Evolutionary conservation across 208 protist species (phyloP), one percentile per base, ranked within the genome.

Genomic region (Crithidia brevicula): DNA sequence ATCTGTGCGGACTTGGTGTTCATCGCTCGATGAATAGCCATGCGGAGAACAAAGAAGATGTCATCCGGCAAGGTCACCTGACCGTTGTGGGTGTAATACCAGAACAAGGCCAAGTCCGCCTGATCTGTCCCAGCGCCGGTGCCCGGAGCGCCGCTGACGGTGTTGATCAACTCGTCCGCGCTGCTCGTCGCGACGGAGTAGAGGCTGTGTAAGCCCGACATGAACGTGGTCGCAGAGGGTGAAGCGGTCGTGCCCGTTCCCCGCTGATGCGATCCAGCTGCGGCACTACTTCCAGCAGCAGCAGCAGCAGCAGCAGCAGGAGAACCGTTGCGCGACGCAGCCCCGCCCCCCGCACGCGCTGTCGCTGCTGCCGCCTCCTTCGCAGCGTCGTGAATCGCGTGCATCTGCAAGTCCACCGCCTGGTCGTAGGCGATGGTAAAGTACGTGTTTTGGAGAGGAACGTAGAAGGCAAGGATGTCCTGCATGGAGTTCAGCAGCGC

Each of bases 1-100:
- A 96, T 92, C 53, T 93, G 87, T 20, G 82, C 87, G 1, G 85
- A 92, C 45, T 90, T 89, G 8, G 87, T 96, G 78, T 92, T 85
- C 43, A 91, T 60, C 15, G 87, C 83, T 1, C 90, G 87, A 42
- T 93, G 90, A 2, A 96, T 27, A 8, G 90, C 83, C 43, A 93
- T 83, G 47, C 90, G 90, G 22, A 96, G 57, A 42, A 96, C 86
- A 61, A 89, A 96, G 65, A 96, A 96, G 36, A 93, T 74, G 60
- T 96, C 90, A 34, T 96, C 90, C 0, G 83, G 61, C 25, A 95
- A 66, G 23, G 86, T 91, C 49, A 93, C 77, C 4, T 70, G 36
- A 10, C 70, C 74, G 43, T 53, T 72, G 68, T 77, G 64, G 30
- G 61, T 74, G 62, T 72, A 81, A 54, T 83, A 81, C 57, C 63